These are phyloP conservation scores for Phallus indusiatus DNA, from an alignment of 768 basidiomycete species.

Conservation along the genomic window DNA sequence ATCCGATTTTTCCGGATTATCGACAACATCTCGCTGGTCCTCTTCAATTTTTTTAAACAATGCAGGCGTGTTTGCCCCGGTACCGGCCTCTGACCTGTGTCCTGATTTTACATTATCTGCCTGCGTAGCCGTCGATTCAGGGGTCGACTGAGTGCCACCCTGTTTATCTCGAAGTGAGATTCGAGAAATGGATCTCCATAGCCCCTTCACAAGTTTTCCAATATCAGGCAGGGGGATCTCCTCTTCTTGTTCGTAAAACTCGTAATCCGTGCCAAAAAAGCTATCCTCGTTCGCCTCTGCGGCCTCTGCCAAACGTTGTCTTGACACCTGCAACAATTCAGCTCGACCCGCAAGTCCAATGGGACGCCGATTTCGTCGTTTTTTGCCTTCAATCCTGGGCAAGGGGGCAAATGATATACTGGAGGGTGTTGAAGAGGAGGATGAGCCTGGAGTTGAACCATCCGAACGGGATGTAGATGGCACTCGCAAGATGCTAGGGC, in stretches of 20 bases:
- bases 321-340: neutral
- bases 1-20: neutral
- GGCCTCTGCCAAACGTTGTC: neutral
- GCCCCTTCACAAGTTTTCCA: constrained; percentile 7
- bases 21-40: neutral
- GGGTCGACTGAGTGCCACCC: neutral
- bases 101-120: too few relatives aligned
- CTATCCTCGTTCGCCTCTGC: neutral
- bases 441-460: neutral
- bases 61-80: neutral
- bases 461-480: constrained; percentile 3
- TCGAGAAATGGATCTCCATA: constrained; percentile 5
- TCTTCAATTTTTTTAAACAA: neutral
- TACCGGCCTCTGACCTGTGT: neutral
- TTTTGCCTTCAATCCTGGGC: constrained; percentile 22
- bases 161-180: neutral
- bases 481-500: constrained; percentile 4
- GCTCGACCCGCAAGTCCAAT: constrained; percentile 28
- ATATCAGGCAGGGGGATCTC: constrained; percentile 6
- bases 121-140: neutral
- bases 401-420: constrained; percentile 28
- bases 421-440: constrained; percentile 1
- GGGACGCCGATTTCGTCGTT: constrained; percentile 20
- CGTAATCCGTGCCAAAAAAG: neutral
- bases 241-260: neutral